Conservation (phyloP, 495 filamentous ascomycete genomes). For the Neurospora sp. region DNA sequence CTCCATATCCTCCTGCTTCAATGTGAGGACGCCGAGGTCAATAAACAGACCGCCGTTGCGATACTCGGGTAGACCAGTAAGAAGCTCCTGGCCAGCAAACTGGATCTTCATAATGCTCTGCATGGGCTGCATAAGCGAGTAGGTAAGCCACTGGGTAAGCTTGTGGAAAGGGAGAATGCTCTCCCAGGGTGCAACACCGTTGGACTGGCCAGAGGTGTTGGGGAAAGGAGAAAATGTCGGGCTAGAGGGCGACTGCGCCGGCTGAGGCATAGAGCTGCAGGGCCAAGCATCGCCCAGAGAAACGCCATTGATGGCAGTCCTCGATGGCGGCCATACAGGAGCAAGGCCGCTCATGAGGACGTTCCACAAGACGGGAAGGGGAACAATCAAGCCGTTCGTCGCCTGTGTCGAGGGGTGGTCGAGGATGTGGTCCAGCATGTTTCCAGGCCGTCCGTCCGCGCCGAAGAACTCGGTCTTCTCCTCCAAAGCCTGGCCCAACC, state of each 20-base stretch:
- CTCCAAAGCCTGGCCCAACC: slow-evolving; percentile 65
- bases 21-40: slow-evolving; percentile 66
- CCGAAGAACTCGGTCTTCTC: slow-evolving; percentile 76
- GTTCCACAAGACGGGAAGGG: slow-evolving; percentile 85
- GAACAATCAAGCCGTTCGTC: slow-evolving; percentile 76
- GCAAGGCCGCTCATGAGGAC: slow-evolving; percentile 81
- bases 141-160: slow-evolving; percentile 81
- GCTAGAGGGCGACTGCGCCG: slow-evolving; percentile 43
- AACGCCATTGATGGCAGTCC: slow-evolving; percentile 80
- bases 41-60: slow-evolving; percentile 80
- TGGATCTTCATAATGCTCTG: slow-evolving; percentile 62
- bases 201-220: slow-evolving; percentile 23
- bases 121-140: slow-evolving; percentile 85
- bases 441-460: slow-evolving; percentile 73
- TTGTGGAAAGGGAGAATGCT: slow-evolving; percentile 93
- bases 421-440: slow-evolving; percentile 95
- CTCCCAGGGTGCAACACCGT: slow-evolving; percentile 67
- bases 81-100: slow-evolving; percentile 65
- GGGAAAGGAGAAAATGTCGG: slow-evolving; percentile 39
- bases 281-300: slow-evolving; percentile 93
- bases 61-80: slow-evolving; percentile 82
- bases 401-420: slow-evolving; percentile 80
- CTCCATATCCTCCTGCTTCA: slow-evolving; percentile 57
- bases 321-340: slow-evolving; percentile 80
- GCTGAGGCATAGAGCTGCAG: slow-evolving; percentile 68